Evolutionary conservation across 1,284 basidiomycete species (phyloP).

Genomic region (Coriolopsis trogii): DNA sequence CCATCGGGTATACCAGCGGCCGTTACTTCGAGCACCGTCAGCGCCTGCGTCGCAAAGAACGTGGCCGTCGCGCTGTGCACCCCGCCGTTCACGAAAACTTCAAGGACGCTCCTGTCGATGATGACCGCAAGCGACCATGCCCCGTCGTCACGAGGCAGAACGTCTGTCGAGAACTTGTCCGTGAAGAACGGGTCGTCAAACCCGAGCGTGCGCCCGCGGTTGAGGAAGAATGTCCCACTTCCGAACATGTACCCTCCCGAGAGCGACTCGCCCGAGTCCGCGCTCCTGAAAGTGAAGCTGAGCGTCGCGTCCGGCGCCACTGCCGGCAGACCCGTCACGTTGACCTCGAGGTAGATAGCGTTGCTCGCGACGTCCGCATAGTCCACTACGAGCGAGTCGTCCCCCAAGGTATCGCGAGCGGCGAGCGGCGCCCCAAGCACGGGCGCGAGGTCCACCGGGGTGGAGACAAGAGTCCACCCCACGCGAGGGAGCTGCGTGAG

Average conservation of each 20-base stretch:
- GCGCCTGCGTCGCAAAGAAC: constrained; percentile 15
- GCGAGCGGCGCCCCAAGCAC: constrained; percentile 13
- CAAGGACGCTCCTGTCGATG: constrained; percentile 18
- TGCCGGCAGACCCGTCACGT: constrained; percentile 4
- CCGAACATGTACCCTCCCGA: constrained; percentile 13
- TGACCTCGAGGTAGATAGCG: constrained; percentile 15
- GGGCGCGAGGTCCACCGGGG: constrained; percentile 9
- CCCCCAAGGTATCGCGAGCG: background rate
- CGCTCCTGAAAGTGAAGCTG: constrained; percentile 11
- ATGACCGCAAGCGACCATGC: constrained; percentile 14
- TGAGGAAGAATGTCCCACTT: constrained; percentile 13
- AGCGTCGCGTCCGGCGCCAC: constrained; percentile 6
- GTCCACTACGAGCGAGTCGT: constrained; percentile 8
- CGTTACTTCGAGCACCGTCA: constrained; percentile 9
- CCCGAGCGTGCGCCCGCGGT: constrained; percentile 13
- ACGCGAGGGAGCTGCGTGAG: constrained; percentile 7
- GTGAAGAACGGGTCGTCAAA: constrained; percentile 18
- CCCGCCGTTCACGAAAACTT: constrained; percentile 21
- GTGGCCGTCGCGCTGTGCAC: constrained; percentile 13
- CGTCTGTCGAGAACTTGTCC: constrained; percentile 11
- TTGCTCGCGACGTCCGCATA: constrained; percentile 9
- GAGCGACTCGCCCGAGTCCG: constrained; percentile 16
- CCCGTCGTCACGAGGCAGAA: constrained; percentile 9
- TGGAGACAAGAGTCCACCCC: constrained; percentile 17
- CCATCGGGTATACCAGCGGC: constrained; percentile 1